Evolutionary conservation across 192 early-diverging fungal species (phyloP).

Genomic region (Obelidium mucronatum): DNA sequence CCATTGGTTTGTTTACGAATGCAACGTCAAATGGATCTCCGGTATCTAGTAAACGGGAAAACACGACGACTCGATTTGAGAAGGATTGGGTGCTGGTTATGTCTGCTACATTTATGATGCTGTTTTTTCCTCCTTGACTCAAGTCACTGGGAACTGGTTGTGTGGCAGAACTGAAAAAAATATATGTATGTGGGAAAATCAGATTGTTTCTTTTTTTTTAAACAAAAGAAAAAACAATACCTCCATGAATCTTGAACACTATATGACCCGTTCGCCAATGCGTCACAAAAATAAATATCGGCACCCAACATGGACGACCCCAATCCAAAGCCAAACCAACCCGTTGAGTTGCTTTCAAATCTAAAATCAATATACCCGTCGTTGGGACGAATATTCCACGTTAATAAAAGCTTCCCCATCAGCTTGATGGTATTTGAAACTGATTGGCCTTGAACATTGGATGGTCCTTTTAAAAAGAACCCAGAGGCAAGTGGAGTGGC

Average conservation of each 20-base stretch:
- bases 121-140: slow-evolving; percentile 24
- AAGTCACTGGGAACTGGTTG: slow-evolving; percentile 2
- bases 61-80: slow-evolving; percentile 15
- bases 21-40: slow-evolving; percentile 30
- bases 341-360: slow-evolving; percentile 46
- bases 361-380: slow-evolving; percentile 21
- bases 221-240: slow-evolving; percentile 23
- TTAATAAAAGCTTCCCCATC: slow-evolving; percentile 28
- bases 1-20: slow-evolving; percentile 23
- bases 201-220: neutral
- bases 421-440: slow-evolving; percentile 9
- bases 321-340: slow-evolving; percentile 54
- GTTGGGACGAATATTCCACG: slow-evolving; percentile 26
- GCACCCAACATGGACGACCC: slow-evolving; percentile 41
- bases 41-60: slow-evolving; percentile 25
- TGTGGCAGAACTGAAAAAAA: neutral
- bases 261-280: slow-evolving; percentile 13
- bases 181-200: neutral
- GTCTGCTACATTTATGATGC: slow-evolving; percentile 13
- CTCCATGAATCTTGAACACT: slow-evolving; percentile 43
- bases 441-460: neutral
- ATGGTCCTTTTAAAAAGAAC: slow-evolving; percentile 13
- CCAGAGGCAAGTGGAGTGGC: slow-evolving; percentile 16
- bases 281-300: slow-evolving; percentile 39
- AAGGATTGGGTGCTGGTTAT: slow-evolving; percentile 12